Evolutionary conservation across 768 basidiomycete genomes (phyloP).

Genomic region (Gyrodon lividus): DNA sequence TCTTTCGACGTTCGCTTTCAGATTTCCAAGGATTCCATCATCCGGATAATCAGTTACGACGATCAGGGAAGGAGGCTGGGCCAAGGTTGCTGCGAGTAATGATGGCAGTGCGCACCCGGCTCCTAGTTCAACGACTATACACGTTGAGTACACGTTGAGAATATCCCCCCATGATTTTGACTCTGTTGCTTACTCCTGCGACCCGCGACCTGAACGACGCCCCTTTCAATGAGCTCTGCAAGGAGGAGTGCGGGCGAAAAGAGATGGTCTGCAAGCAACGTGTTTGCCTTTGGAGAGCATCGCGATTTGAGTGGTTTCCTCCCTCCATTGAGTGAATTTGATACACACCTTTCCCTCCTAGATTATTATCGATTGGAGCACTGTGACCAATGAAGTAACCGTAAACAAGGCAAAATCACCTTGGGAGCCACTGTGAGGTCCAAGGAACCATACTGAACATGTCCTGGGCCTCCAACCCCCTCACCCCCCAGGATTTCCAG

Average conservation of each 20-base stretch:
- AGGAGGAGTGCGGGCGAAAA: constrained; percentile 70
- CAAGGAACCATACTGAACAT: constrained; percentile 54
- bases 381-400: constrained; percentile 3
- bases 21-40: constrained; percentile 54
- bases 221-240: constrained; percentile 62
- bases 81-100: constrained; percentile 49
- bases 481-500: constrained; percentile 51
- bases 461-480: constrained; percentile 40
- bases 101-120: constrained; percentile 70
- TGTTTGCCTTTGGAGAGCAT: constrained; percentile 51
- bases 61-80: constrained; percentile 48
- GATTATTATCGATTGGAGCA: constrained; percentile 1
- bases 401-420: constrained; percentile 33
- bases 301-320: not conserved
- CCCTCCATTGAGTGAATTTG: constrained; percentile 7
- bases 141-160: not conserved
- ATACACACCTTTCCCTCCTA: constrained; percentile 60
- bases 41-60: constrained; percentile 74
- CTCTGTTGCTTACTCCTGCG: constrained; percentile 38
- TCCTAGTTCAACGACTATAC: constrained; percentile 66
- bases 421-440: constrained; percentile 56
- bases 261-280: constrained; percentile 68
- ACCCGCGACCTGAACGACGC: constrained; percentile 42
- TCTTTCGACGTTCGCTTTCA: constrained; percentile 51
- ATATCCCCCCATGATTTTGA: not conserved